Conservation (phyloP, 805 yeast species). For the Teunomyces gatunensis region DNA sequence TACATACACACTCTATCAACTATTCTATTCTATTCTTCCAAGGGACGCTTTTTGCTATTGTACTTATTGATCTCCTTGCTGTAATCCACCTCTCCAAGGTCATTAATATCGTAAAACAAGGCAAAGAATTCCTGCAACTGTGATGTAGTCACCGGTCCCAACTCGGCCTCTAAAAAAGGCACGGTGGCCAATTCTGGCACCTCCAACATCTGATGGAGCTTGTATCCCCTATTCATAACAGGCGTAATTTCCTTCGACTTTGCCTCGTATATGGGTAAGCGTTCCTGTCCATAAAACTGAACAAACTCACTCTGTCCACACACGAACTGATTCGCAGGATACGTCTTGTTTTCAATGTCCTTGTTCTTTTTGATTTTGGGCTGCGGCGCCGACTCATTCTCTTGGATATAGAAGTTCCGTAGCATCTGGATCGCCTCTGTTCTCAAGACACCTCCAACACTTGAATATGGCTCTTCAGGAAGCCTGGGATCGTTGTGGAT, state of each 20-base stretch:
- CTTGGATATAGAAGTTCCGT: conserved; percentile 79
- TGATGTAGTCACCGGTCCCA: conserved; percentile 16
- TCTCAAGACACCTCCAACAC: conserved; percentile 75
- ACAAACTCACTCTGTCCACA: conserved; percentile 50
- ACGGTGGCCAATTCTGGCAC: conserved; percentile 5
- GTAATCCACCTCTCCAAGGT: conserved; percentile 22
- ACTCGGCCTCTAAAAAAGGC: conserved; percentile 12
- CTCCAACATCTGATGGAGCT: conserved; percentile 7
- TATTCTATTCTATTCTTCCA: conserved; percentile 4
- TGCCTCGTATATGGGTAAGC: conserved; percentile 13
- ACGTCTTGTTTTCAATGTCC: conserved; percentile 52
- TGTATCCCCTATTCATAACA: conserved; percentile 18
- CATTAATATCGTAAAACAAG: conserved; percentile 25
- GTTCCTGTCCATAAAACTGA: conserved; percentile 45
- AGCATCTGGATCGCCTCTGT: conserved; percentile 81
- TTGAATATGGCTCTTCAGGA: conserved; percentile 39
- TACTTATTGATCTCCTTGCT: conserved; percentile 16
- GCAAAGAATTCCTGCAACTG: conserved; percentile 18
- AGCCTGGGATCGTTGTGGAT: conserved; percentile 30
- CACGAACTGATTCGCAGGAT: conserved; percentile 57
- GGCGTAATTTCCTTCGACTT: conserved; percentile 27
- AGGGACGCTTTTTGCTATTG: conserved; percentile 12
- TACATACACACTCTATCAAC: not conserved
- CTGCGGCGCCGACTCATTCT: conserved; percentile 81
- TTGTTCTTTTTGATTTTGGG: conserved; percentile 74